A percentile compares a stretch with the other conserved stretches of the same genome.
Evolutionary conservation across 2,329 filamentous ascomycete species (phyloP).

Genomic region (Juglanconis oblonga): DNA sequence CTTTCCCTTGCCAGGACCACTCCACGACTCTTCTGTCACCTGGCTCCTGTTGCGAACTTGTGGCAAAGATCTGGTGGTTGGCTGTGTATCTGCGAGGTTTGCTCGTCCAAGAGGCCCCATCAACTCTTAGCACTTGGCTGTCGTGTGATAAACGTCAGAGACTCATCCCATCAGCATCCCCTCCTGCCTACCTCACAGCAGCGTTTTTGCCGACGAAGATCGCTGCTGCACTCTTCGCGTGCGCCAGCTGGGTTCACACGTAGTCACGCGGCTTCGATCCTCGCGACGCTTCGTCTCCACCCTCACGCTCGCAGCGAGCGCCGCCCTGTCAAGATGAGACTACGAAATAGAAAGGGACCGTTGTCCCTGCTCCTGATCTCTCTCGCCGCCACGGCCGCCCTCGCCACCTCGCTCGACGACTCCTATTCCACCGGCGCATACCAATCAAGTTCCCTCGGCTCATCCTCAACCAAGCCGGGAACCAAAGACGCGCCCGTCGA

Average conservation of each 20-base stretch:
- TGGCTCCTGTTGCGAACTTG: not conserved
- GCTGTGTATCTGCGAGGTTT: not conserved
- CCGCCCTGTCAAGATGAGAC: constrained; percentile 49
- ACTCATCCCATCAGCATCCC: not conserved
- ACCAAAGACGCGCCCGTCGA: constrained; percentile 84
- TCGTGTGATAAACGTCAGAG: not conserved
- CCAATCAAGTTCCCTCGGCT: not conserved
- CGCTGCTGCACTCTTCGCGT: no score
- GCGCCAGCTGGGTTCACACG: not conserved
- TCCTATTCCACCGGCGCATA: constrained; percentile 20
- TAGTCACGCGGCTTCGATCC: not conserved
- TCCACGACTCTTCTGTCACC: not conserved
- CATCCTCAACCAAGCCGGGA: constrained; percentile 36
- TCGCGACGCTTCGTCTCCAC: not conserved
- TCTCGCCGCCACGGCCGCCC: constrained; percentile 44
- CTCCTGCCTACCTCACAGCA: not conserved
- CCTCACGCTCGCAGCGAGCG: not conserved
- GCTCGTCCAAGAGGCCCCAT: not conserved
- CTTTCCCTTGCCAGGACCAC: not conserved
- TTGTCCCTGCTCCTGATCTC: constrained; percentile 60
- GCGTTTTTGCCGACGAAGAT: not conserved
- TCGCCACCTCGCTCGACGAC: constrained; percentile 23
- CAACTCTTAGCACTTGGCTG: not conserved
- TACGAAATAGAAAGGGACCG: constrained; percentile 50
- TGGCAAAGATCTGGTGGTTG: not conserved